A percentile compares a stretch with the other conserved stretches of the same genome.
Evolutionary conservation across 352 stramenopile species (phyloP).

Genomic region (Globisporangium camurandrum): DNA sequence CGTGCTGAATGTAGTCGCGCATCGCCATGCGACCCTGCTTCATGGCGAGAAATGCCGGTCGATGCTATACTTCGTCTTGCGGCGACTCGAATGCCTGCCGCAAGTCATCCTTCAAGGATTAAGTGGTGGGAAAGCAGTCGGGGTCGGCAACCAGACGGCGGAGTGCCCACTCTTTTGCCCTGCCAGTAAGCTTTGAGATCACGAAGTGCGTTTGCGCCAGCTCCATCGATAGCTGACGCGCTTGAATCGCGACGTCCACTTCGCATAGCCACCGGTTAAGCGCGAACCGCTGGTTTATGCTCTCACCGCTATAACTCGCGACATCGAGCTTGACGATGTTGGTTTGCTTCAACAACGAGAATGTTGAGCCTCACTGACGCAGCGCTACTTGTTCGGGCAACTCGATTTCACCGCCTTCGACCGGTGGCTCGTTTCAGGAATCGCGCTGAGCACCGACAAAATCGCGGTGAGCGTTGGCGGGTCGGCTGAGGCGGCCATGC

Average conservation of each 20-base stretch:
- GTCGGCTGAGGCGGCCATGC: background rate
- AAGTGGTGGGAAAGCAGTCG: background rate
- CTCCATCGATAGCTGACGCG: background rate
- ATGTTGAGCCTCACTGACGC: background rate
- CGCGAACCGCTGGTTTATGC: background rate
- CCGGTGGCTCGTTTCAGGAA: background rate
- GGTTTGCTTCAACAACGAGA: background rate
- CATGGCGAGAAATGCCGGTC: background rate
- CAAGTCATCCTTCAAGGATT: background rate
- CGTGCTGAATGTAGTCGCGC: background rate
- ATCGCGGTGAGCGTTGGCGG: background rate
- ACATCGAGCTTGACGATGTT: background rate
- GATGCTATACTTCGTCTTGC: background rate
- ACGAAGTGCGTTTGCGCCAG: background rate
- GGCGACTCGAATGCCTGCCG: background rate
- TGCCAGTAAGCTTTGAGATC: background rate
- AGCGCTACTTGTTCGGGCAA: background rate
- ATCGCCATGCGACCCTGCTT: background rate
- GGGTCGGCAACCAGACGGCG: background rate
- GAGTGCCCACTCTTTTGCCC: background rate
- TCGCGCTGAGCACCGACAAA: background rate
- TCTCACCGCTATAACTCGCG: background rate
- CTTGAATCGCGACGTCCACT: background rate
- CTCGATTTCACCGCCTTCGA: background rate
- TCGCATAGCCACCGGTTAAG: background rate